Evolutionary conservation across 2,329 filamentous ascomycete species (phyloP).

Genomic region (Colletotrichum eleusines): DNA sequence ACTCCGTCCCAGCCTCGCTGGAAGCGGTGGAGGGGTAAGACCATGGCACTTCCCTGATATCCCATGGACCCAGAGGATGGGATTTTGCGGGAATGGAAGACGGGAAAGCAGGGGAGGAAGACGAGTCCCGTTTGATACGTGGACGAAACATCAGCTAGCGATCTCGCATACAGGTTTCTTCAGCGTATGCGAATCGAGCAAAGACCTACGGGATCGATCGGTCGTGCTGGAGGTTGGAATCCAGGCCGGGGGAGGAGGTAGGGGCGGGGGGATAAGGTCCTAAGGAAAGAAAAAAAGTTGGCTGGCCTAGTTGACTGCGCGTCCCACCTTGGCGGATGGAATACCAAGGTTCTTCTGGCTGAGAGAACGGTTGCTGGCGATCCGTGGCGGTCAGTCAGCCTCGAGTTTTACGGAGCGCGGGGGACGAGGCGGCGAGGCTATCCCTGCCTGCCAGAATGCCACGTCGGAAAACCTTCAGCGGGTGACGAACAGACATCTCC

Average conservation of each 20-base stretch:
- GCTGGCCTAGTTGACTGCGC: slow-evolving; percentile 18
- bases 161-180: slow-evolving; percentile 6
- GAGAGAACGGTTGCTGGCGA: slow-evolving; percentile 30
- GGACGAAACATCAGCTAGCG: slow-evolving; percentile 18
- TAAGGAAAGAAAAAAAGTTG: slow-evolving; percentile 22
- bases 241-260: not conserved
- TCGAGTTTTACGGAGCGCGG: slow-evolving; percentile 26
- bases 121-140: slow-evolving; percentile 11
- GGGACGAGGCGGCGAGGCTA: slow-evolving; percentile 38
- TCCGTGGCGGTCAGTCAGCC: slow-evolving; percentile 44
- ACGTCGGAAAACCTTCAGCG: slow-evolving; percentile 33
- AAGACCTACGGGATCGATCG: slow-evolving; percentile 26
- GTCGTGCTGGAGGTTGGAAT: slow-evolving; percentile 18
- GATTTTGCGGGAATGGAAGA: slow-evolving; percentile 16
- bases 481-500: slow-evolving; percentile 34
- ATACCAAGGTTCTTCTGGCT: not conserved
- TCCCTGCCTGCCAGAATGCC: slow-evolving; percentile 42
- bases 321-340: slow-evolving; percentile 34
- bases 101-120: not conserved
- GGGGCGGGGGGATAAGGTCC: not conserved
- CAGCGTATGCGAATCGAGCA: slow-evolving; percentile 18
- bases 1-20: slow-evolving; percentile 1
- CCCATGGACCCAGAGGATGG: slow-evolving; percentile 12
- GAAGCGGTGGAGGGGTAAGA: not conserved
- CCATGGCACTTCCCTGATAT: not conserved